These are phyloP conservation scores for Craterostigma plantagineum DNA, from an alignment of 257 asterid genomes.

Conservation along the genomic window DNA sequence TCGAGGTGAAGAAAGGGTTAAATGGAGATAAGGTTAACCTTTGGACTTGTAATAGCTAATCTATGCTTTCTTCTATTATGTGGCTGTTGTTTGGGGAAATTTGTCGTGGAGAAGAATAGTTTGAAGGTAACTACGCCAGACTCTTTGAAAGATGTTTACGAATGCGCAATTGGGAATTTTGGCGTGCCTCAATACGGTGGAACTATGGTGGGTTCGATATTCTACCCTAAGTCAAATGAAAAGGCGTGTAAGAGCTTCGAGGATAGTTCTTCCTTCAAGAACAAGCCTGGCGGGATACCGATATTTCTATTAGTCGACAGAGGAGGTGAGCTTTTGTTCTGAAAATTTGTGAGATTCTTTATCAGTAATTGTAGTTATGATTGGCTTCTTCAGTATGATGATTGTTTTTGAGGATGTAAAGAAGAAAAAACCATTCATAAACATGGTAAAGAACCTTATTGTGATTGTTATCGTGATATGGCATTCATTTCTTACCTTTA, in stretches of 20 bases:
- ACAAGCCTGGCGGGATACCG: constrained; percentile 76
- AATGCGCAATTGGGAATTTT: constrained; percentile 92
- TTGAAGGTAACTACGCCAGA: constrained; percentile 73
- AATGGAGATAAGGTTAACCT: constrained; percentile 26
- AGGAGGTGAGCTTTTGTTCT: constrained; percentile 38
- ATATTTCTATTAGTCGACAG: constrained; percentile 76
- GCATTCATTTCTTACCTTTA: no score
- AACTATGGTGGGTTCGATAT: constrained; percentile 55
- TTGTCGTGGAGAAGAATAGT: constrained; percentile 91
- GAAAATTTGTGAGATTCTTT: no score
- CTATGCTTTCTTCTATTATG: constrained; percentile 27
- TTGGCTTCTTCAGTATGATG: no score
- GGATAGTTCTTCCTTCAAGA: constrained; percentile 32
- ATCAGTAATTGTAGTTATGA: no score
- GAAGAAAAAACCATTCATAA: no score
- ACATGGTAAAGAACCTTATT: no score
- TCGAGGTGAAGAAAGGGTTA: constrained; percentile 8
- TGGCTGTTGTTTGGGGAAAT: constrained; percentile 56
- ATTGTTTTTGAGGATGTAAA: no score
- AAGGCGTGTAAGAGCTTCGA: constrained; percentile 43
- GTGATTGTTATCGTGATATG: no score
- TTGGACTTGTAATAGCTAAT: constrained; percentile 18
- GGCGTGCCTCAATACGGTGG: constrained; percentile 97
- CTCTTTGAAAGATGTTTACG: constrained; percentile 46
- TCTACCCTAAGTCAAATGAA: constrained; percentile 73